A percentile compares a stretch with the other conserved stretches of the same genome.
phyloP scores from a whole-genome alignment of 1,284 basidiomycete genomes.

The Marasmius oreades region DNA sequence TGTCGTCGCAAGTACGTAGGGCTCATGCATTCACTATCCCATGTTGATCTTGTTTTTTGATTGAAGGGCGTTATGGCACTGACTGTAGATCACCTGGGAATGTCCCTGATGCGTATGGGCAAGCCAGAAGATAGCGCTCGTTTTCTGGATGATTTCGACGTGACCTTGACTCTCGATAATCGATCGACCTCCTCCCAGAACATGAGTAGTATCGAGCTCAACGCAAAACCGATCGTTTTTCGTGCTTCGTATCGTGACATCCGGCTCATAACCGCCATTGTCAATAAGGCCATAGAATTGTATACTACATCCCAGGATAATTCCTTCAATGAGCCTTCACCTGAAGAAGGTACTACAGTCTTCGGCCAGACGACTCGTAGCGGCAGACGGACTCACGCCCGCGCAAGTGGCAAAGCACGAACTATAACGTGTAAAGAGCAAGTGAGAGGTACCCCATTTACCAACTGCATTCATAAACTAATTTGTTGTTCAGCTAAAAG shows the following conservation, averaged over 20 bases:
- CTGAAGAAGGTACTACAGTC: neutral
- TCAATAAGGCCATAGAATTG: slow-evolving; percentile 84
- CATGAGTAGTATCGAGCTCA: slow-evolving; percentile 82
- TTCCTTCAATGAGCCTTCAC: slow-evolving; percentile 8
- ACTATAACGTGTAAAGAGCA: slow-evolving; percentile 80
- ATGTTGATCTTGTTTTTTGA: slow-evolving; percentile 1
- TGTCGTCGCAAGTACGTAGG: slow-evolving; percentile 81
- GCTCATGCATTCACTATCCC: neutral
- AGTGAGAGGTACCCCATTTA: slow-evolving; percentile 33
- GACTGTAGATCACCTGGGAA: slow-evolving; percentile 82
- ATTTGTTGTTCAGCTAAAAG: slow-evolving; percentile 58
- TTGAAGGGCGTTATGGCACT: slow-evolving; percentile 78
- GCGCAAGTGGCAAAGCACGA: slow-evolving; percentile 48
- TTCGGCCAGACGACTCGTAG: neutral
- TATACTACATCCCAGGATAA: slow-evolving; percentile 37
- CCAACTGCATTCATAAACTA: slow-evolving; percentile 3
- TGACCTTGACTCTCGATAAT: slow-evolving; percentile 86
- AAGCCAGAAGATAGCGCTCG: slow-evolving; percentile 79
- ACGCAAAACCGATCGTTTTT: slow-evolving; percentile 83
- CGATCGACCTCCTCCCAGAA: slow-evolving; percentile 72
- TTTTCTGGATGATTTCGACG: slow-evolving; percentile 91
- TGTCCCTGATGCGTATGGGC: slow-evolving; percentile 94
- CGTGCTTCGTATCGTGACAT: slow-evolving; percentile 94
- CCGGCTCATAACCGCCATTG: slow-evolving; percentile 84
- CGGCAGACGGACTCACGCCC: slow-evolving; percentile 20